These are phyloP conservation scores for Amaranthus tricolor DNA, from an alignment of 179 eudicot genomes.

Conservation along the genomic window DNA sequence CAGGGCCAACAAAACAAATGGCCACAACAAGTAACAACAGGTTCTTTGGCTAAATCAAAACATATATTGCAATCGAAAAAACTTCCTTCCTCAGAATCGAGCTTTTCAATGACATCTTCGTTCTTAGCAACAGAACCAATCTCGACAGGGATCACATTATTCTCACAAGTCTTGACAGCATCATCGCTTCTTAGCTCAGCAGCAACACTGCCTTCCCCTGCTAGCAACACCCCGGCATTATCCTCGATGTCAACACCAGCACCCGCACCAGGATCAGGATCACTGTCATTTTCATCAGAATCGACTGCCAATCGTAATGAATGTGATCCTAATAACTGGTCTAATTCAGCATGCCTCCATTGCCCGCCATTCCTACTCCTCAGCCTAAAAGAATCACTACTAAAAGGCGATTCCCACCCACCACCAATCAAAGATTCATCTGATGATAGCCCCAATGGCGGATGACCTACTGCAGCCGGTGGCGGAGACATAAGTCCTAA, in stretches of 20 bases:
- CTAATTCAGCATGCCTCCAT: conserved; percentile 44
- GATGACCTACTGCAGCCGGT: conserved; percentile 33
- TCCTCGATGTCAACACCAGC: conserved; percentile 23
- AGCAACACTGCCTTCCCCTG: conserved; percentile 72
- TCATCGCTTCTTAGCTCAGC: conserved; percentile 40
- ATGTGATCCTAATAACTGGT: conserved; percentile 28
- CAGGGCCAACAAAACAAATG: conserved; percentile 88
- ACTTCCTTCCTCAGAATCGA: conserved; percentile 44
- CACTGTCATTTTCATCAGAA: conserved; percentile 22
- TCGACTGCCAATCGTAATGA: conserved; percentile 40
- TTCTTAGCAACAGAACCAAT: conserved; percentile 37
- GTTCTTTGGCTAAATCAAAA: conserved; percentile 65
- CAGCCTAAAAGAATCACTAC: conserved; percentile 46
- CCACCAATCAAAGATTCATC: conserved; percentile 45
- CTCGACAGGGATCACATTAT: conserved; percentile 32
- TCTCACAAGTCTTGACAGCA: conserved; percentile 47
- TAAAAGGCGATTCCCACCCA: conserved; percentile 45
- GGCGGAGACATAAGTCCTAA: conserved; percentile 56
- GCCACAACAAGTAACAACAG: conserved; percentile 80
- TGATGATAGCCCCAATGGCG: conserved; percentile 28
- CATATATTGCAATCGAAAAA: conserved; percentile 91
- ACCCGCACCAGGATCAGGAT: conserved; percentile 7
- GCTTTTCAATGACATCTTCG: conserved; percentile 47
- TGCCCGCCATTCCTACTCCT: conserved; percentile 56
- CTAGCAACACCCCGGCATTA: conserved; percentile 39